A percentile compares a stretch with the other conserved stretches of the same genome.
Evolutionary conservation across 164 flowering plant species (phyloP).

Genomic region (Houttuynia cordata): DNA sequence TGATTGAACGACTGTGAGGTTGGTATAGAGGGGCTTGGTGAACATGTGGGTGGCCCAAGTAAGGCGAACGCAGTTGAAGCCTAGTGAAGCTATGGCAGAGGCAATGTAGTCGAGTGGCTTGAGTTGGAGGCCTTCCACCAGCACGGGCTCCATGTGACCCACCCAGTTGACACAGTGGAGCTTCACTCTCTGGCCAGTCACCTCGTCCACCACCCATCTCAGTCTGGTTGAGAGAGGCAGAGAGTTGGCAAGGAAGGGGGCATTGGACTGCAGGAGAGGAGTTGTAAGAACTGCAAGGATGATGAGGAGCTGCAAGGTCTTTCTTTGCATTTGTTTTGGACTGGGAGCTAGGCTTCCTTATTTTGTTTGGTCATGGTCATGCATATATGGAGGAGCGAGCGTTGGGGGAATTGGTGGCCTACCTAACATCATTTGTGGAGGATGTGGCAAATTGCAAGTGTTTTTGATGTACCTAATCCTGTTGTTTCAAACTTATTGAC

Average conservation of each 20-base stretch:
- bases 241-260: conserved; percentile 7
- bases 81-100: conserved; percentile 12
- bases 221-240: conserved; percentile 33
- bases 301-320: background rate
- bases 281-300: background rate
- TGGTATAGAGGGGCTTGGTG: conserved; percentile 11
- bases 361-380: background rate
- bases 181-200: conserved; percentile 30
- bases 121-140: conserved; percentile 37
- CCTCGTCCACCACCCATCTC: conserved; percentile 32
- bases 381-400: background rate
- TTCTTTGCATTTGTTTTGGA: background rate
- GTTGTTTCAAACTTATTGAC: too few relatives aligned
- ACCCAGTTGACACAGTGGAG: conserved; percentile 44
- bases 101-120: conserved; percentile 25
- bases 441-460: too few relatives aligned
- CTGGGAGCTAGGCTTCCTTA: too few relatives aligned
- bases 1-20: conserved; percentile 17
- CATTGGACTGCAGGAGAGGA: background rate
- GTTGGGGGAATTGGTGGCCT: too few relatives aligned
- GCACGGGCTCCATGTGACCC: conserved; percentile 30
- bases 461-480: too few relatives aligned
- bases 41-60: conserved; percentile 39
- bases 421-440: too few relatives aligned
- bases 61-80: conserved; percentile 46